Conservation (phyloP, 257 asterid species). For the Marsdenia floribunda region DNA sequence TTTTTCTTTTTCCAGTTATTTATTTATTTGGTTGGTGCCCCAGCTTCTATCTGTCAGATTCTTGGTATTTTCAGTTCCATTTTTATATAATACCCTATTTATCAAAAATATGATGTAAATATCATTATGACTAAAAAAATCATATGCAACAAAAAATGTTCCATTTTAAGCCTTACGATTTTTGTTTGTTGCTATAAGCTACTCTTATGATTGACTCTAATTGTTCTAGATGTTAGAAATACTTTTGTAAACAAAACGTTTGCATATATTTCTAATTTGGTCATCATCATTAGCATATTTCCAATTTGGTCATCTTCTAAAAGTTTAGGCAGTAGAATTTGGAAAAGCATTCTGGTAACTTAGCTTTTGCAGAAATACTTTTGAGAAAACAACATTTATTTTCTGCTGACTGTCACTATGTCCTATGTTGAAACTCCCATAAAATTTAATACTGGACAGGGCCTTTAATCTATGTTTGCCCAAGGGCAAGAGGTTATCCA, state of each 20-base stretch:
- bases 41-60: neutral
- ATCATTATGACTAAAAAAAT: neutral
- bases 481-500: neutral
- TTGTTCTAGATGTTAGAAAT: neutral
- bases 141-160: neutral
- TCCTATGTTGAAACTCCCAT: neutral
- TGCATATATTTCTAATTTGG: neutral
- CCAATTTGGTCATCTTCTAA: neutral
- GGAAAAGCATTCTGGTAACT: neutral
- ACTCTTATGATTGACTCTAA: neutral
- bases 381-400: neutral
- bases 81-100: neutral
- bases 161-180: neutral
- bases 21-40: neutral
- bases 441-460: neutral
- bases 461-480: neutral
- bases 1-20: neutral
- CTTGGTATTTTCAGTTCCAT: neutral
- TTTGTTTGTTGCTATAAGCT: neutral
- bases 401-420: neutral
- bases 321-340: neutral
- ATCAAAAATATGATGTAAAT: neutral
- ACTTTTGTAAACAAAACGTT: neutral
- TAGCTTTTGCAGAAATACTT: neutral
- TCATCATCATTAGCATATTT: neutral